These are phyloP conservation scores for Ailanthus altissimus DNA, from an alignment of 345 rosid species.

Conservation along the genomic window DNA sequence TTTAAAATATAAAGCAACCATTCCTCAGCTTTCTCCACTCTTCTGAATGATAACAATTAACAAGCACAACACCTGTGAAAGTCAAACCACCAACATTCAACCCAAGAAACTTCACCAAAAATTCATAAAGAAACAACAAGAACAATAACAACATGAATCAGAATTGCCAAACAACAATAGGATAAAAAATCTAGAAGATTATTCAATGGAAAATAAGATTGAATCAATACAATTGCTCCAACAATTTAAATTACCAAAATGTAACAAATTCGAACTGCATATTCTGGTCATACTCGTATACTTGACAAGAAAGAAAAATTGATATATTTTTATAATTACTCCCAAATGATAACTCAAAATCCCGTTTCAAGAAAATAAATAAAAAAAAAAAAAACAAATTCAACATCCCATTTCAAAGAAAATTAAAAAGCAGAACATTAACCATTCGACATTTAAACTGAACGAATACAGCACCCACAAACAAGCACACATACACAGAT, in stretches of 20 bases:
- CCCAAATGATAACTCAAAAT: not conserved
- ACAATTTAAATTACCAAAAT: not conserved
- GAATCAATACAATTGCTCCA: not conserved
- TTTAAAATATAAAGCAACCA: not conserved
- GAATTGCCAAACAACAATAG: not conserved
- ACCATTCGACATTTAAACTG: not conserved
- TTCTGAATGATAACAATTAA: not conserved
- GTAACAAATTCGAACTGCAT: not conserved
- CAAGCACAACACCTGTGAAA: conserved; percentile 5
- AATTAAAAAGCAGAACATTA: not conserved
- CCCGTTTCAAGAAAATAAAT: not conserved
- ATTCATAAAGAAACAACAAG: not conserved
- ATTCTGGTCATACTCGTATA: not conserved
- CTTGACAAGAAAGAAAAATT: not conserved
- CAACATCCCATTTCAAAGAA: not conserved
- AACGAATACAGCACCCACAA: not conserved
- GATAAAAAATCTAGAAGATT: not conserved
- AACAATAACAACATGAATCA: conserved; percentile 1
- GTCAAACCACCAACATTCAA: conserved; percentile 3
- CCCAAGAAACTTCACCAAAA: not conserved
- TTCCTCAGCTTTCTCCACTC: not conserved
- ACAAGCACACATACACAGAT: not conserved
- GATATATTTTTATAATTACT: not conserved
- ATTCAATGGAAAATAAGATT: not conserved
- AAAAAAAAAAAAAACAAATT: not conserved